phyloP scores from a whole-genome alignment of 1,284 basidiomycete species.

The Rhodotorula sp. region DNA sequence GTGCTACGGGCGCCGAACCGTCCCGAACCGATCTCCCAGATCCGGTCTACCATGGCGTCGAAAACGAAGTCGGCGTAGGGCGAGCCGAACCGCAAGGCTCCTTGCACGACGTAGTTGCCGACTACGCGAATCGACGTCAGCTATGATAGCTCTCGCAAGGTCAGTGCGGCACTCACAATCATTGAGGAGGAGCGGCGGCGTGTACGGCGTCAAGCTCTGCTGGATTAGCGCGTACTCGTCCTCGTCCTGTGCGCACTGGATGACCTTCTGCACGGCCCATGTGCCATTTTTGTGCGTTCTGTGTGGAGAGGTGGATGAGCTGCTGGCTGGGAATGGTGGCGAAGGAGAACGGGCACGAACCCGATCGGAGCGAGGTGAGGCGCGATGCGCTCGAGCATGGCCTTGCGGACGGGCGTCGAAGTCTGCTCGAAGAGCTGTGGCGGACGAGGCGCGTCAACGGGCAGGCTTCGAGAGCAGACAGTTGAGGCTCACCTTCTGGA shows the following conservation, averaged over 20 bases:
- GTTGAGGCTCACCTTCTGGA: conserved; percentile 40
- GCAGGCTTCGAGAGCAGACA: rapidly evolving
- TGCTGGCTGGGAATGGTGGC: rapidly evolving
- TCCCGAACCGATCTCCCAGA: conserved; percentile 66
- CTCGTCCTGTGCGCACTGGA: conserved; percentile 85
- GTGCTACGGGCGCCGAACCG: conserved; percentile 97
- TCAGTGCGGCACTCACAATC: conserved; percentile 25
- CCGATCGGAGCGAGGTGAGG: conserved; percentile 97
- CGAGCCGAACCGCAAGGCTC: conserved; percentile 84
- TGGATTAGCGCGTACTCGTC: conserved; percentile 84
- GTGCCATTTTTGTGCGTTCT: conserved; percentile 97
- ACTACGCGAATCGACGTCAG: conserved; percentile 60
- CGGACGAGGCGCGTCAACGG: conserved; percentile 59
- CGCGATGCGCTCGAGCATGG: conserved; percentile 88
- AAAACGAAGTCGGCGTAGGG: conserved; percentile 94
- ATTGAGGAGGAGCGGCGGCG: conserved; percentile 80
- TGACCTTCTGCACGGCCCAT: conserved; percentile 99
- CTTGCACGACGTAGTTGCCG: conserved; percentile 97
- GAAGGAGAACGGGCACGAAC: background rate
- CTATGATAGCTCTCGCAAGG: background rate
- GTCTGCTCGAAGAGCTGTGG: conserved; percentile 90
- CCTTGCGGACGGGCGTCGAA: conserved; percentile 69
- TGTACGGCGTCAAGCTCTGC: conserved; percentile 82
- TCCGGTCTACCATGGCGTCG: conserved; percentile 95
- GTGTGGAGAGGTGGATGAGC: background rate